Base-by-base conservation (phyloP, 805 yeast genomes). In the Candida silvicultrix region DNA sequence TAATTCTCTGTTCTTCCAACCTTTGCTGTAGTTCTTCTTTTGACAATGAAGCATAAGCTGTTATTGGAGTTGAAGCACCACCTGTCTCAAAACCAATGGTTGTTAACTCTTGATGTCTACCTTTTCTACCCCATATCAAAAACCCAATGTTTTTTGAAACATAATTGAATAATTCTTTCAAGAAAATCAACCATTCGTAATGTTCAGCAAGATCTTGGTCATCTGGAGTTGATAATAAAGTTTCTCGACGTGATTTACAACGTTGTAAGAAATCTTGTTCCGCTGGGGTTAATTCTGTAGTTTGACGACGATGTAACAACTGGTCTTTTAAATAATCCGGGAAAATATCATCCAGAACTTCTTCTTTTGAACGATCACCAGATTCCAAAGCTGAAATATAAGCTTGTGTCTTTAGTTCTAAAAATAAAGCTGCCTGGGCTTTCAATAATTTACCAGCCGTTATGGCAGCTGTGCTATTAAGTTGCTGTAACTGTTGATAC, bases 321-420 rank as follows among this genome's bases (percentile, higher is more conserved):
- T 49, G 54, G 14, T 58, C 55, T 4, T 78, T 81, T 56, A 89
- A 56, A 53, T 81, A 73, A 5, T 64, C 64, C 0, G 97, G 95
- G 54, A 92, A 85, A 40, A 90, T 74, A 54, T 82, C 87, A 44
- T 85, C 80, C 52, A 90, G 68, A 11, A 88, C 76, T 39, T 83
- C 90, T 46, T 74, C 75, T 50, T 78, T 75, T 1, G 85, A 68
- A 52, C 85, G 70, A 45, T 80, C 72, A 14, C 70, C 71, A 1
- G 82, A 73, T 57, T 84, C 87, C 49, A 90, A 64, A 0, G 95
- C 96, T 1, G 97, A 83, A 19, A 94, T 89, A 59, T 81, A 94
- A 0, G 97, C 96, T 64, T 94, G 99, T 0, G 99, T 94, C 62
- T 94, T 94, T 60, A 94, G 73, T 54, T 94, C 97, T 36, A 94